These are phyloP conservation scores for Papiliotrema nemorosa DNA, from an alignment of 1,284 basidiomycete genomes.

Conservation along the genomic window DNA sequence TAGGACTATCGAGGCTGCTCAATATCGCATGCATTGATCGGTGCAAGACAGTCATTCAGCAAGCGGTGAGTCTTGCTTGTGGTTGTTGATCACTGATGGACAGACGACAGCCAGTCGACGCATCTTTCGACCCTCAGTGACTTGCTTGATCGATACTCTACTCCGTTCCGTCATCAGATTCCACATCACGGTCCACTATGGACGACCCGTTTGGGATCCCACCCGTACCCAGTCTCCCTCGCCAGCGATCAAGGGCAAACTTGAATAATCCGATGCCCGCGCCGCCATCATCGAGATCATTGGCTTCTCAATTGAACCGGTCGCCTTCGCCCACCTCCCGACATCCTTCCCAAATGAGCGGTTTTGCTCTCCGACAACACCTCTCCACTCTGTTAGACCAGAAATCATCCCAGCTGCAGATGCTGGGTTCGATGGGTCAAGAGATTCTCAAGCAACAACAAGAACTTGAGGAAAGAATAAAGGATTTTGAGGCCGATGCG, in stretches of 20 bases:
- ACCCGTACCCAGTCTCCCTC: conserved; percentile 8
- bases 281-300: conserved; percentile 25
- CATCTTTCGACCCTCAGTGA: no score
- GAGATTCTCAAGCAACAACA: conserved; percentile 85
- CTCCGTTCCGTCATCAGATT: no score
- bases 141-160: no score
- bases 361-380: conserved; percentile 44
- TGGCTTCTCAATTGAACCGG: conserved; percentile 20
- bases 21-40: no score
- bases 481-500: conserved; percentile 65
- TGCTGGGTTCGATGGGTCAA: conserved; percentile 84
- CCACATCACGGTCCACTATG: not conserved
- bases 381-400: conserved; percentile 76
- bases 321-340: conserved; percentile 20
- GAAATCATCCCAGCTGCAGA: conserved; percentile 85
- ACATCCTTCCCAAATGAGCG: conserved; percentile 18
- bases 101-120: no score
- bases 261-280: conserved; percentile 30
- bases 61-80: no score
- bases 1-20: no score
- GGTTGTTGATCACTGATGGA: no score
- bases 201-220: conserved; percentile 8
- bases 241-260: conserved; percentile 41
- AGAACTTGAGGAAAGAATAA: conserved; percentile 81
- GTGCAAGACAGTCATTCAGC: no score